Evolutionary conservation across 805 yeast species (phyloP), one percentile per base, ranked within the genome.

Genomic region (Diddensiella santjacobensis): DNA sequence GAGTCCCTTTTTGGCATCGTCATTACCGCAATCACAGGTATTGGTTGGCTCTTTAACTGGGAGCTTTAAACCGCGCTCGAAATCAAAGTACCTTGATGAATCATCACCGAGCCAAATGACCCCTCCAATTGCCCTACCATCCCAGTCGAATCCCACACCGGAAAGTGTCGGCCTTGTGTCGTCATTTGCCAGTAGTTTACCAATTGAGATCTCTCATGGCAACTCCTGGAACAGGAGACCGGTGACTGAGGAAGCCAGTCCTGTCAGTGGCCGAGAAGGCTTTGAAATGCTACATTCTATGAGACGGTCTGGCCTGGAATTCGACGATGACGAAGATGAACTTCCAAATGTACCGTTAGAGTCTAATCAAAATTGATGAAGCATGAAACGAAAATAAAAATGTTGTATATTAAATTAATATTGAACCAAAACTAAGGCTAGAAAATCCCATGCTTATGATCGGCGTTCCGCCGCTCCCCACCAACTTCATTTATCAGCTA

Each of bases 181-280:
- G 22, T 19, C 52, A 4, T 48, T 40, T 40, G 56, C 50, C 13
- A 46, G 50, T 36, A 49, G 54, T 22, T 36, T 54, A 23, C 58
- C 58, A 8, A 54, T 54, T 23, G 45, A 49, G 22, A 54, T 54
- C 13, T 35, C 49, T 18, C 31, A 40, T 20, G 41, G 39, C 31
- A 20, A 36, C 10, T 19, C 18, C 11, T 26, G 31, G 31, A 8
- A 8, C 11, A 26, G 31, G 31, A 8, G 31, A 8, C 11, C 3
- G 20, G 33, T 29, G 38, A 18, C 11, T 18, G 40, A 26, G 31
- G 31, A 26, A 8, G 31, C 11, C 31, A 8, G 8, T 13, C 31
- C 31, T 26, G 31, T 13, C 31, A 35, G 20, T 17, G 38, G 38
- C 6, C 38, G 38, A 6, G 38, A 35, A 15, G 38, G 38, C 8